phyloP scores from a whole-genome alignment of 169 alveolate species.

The Plasmodium berghei region DNA sequence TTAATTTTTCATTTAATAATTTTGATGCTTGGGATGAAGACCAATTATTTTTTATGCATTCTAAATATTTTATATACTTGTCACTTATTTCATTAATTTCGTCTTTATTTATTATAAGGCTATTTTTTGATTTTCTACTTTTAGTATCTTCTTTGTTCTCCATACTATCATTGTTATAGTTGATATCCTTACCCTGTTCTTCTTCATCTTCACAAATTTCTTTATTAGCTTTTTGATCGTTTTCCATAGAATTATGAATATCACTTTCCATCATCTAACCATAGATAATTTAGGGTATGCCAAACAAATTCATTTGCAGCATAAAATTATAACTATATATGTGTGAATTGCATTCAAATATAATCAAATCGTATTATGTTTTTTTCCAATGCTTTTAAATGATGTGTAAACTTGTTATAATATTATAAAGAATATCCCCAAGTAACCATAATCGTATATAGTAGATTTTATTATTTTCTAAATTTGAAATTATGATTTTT shows the following conservation, averaged over 20 bases:
- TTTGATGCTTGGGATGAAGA: conserved; percentile 89
- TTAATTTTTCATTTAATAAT: conserved; percentile 82
- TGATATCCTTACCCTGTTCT: background rate
- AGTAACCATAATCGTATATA: background rate
- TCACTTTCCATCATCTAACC: conserved; percentile 12
- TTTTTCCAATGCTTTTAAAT: too few relatives aligned
- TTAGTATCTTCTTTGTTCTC: conserved; percentile 17
- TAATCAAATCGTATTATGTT: background rate
- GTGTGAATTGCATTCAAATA: background rate
- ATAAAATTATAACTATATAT: background rate
- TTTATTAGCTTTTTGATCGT: conserved; percentile 6
- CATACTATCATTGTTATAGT: background rate
- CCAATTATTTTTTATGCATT: conserved; percentile 85
- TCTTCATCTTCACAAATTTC: background rate
- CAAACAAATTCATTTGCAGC: background rate
- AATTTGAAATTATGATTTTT: background rate
- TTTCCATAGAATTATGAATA: conserved; percentile 7
- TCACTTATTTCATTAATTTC: conserved; percentile 71
- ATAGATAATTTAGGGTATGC: background rate
- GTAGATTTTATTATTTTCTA: background rate
- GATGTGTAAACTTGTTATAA: too few relatives aligned
- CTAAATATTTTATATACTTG: conserved; percentile 76
- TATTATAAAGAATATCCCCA: too few relatives aligned
- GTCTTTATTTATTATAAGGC: conserved; percentile 15
- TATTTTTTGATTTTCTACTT: background rate